Evolutionary conservation across 108 stramenopile genomes (phyloP), one percentile per base, ranked within the genome.

Genomic region (Cylindrotheca fusiformis): DNA sequence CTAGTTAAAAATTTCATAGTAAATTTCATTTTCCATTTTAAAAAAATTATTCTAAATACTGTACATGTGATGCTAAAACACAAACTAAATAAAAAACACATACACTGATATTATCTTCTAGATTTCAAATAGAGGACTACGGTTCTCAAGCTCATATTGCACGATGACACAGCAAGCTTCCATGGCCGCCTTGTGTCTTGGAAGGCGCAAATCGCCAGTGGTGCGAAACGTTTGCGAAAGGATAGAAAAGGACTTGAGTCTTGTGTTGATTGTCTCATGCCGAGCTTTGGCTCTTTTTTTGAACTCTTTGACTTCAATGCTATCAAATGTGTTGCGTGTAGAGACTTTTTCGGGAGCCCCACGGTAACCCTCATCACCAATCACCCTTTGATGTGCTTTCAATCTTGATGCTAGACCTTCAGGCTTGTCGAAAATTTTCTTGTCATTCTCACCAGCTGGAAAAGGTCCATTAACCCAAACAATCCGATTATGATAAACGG

Each of bases 391-490:
- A 1, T 33, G 49, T 3, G 2, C 32, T 12, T 23, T 22, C 14
- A 72, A n/a, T 26, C 29, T 49, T 6, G 29, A 20, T 25, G 8
- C n/a, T 20, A 74, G 52, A 23, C 75, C 74, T 8, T 48, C 44
- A 22, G 44, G 52, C 4, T 55, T 52, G 26, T 60, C 32, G 45
- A 79, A 71, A 32, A 80, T 67, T 45, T 41, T 65, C 2, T 65
- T 51, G 44, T 79, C 73, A 61, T 67, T 57, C 27, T 45, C 12
- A 12, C 71, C 68, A n/a, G 62, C 71, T 58, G 64, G 60, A 28
- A 58, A 69, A 45, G 79, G 79, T 4, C 79, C 75, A 57, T 76
- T 72, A 1, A 66, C 67, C 75, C 79, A 80, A 21, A 71, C 61
- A 53, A 75, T 54, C 3, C 57, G 32, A 30, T 46, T 58, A 14